phyloP scores from a whole-genome alignment of 2,329 filamentous ascomycete species.

The Trichoderma sp. region DNA sequence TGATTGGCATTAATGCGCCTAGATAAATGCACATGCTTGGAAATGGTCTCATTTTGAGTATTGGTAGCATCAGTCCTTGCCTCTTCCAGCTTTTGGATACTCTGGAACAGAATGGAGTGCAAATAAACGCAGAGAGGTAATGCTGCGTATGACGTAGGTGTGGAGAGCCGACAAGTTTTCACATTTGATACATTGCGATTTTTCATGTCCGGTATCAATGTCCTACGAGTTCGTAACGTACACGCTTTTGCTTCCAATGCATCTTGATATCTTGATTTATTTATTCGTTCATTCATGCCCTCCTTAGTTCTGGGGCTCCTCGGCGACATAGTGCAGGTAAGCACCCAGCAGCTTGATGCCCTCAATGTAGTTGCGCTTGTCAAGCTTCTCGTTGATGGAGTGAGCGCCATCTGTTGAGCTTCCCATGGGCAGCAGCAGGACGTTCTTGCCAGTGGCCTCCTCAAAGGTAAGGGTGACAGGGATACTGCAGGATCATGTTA shows the following conservation, averaged over 20 bases:
- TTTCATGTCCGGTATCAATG: neutral
- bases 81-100: neutral
- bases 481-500: constrained; percentile 57
- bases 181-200: neutral
- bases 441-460: constrained; percentile 96
- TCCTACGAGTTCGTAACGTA: neutral
- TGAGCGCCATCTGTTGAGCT: constrained; percentile 95
- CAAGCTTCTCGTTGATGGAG: constrained; percentile 97
- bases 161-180: neutral
- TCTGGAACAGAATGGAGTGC: neutral
- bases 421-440: constrained; percentile 92
- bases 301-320: constrained; percentile 62
- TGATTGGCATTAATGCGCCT: neutral
- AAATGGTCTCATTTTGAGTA: neutral
- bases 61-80: neutral
- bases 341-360: constrained; percentile 93
- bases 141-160: neutral
- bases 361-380: constrained; percentile 96
- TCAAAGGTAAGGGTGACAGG: constrained; percentile 97
- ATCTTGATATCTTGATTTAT: neutral
- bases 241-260: neutral
- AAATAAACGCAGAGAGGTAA: neutral
- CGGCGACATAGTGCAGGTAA: constrained; percentile 93
- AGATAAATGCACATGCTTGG: neutral
- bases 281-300: neutral